Conservation (phyloP, 441 rosid species). For the Brassica balearica region DNA sequence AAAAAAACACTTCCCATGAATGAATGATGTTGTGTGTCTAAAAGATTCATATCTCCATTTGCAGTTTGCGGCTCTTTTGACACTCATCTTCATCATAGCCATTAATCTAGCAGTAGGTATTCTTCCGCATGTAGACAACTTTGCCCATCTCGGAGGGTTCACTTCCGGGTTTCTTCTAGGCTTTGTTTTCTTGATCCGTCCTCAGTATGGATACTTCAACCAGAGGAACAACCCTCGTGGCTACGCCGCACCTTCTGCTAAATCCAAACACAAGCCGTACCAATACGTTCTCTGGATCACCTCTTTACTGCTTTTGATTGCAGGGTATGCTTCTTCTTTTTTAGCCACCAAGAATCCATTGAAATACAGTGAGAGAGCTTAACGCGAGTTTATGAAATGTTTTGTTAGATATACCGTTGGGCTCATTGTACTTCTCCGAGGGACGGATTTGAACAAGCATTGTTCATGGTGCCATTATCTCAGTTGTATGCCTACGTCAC, state of each 20-base stretch:
- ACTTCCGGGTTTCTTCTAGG: slow-evolving; percentile 89
- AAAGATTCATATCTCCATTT: slow-evolving; percentile 24
- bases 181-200: slow-evolving; percentile 81
- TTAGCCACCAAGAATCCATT: not conserved
- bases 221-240: slow-evolving; percentile 66
- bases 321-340: slow-evolving; percentile 55
- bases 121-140: slow-evolving; percentile 95
- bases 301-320: slow-evolving; percentile 58
- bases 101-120: slow-evolving; percentile 84
- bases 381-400: not conserved
- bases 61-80: slow-evolving; percentile 86
- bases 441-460: slow-evolving; percentile 59
- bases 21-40: slow-evolving; percentile 2
- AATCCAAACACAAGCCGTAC: slow-evolving; percentile 78
- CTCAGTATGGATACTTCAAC: slow-evolving; percentile 83
- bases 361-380: not conserved
- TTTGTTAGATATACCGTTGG: slow-evolving; percentile 58
- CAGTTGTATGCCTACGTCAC: slow-evolving; percentile 75
- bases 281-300: slow-evolving; percentile 75
- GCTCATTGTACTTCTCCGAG: slow-evolving; percentile 62
- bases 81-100: slow-evolving; percentile 67
- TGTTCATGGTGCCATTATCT: slow-evolving; percentile 92
- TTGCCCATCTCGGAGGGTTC: slow-evolving; percentile 96
- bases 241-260: slow-evolving; percentile 48
- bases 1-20: not conserved